A percentile compares a stretch with the other conserved stretches of the same genome.
Conservation (phyloP, 441 rosid genomes). For the Isatis lusitanica region DNA sequence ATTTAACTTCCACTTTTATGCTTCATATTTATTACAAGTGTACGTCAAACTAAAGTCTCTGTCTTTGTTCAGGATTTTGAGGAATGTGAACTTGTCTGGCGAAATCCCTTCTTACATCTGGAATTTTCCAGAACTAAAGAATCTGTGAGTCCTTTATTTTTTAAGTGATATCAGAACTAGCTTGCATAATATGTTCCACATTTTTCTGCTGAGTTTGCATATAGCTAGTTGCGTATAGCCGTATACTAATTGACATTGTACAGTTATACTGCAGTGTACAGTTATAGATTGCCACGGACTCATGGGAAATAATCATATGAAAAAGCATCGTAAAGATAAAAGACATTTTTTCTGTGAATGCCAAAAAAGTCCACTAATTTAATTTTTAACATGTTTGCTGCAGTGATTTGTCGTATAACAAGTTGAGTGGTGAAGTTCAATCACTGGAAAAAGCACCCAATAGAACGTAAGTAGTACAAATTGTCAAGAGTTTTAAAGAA, state of each 20-base stretch:
- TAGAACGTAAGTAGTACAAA: constrained; percentile 16
- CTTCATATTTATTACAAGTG: neutral
- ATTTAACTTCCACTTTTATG: neutral
- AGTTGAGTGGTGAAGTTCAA: constrained; percentile 16
- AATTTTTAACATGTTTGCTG: constrained; percentile 5
- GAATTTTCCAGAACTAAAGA: too few relatives aligned
- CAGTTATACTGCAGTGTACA: neutral
- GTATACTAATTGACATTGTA: neutral
- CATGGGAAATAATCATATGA: neutral
- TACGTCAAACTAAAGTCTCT: neutral
- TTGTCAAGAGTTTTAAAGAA: neutral
- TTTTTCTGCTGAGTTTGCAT: neutral
- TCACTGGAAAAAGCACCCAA: neutral
- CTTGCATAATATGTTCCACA: neutral
- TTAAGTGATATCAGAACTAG: neutral
- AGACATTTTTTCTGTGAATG: too few relatives aligned
- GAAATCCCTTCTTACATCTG: neutral
- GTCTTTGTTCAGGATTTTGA: constrained; percentile 19
- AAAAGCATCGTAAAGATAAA: too few relatives aligned
- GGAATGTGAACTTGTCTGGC: constrained; percentile 28
- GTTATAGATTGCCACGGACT: neutral
- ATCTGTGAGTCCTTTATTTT: neutral
- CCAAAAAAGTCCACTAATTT: too few relatives aligned
- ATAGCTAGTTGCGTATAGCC: neutral
- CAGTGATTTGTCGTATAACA: constrained; percentile 31